Base-by-base conservation (phyloP, 2,329 filamentous ascomycete species). In the Geoglossum cookeanum region DNA sequence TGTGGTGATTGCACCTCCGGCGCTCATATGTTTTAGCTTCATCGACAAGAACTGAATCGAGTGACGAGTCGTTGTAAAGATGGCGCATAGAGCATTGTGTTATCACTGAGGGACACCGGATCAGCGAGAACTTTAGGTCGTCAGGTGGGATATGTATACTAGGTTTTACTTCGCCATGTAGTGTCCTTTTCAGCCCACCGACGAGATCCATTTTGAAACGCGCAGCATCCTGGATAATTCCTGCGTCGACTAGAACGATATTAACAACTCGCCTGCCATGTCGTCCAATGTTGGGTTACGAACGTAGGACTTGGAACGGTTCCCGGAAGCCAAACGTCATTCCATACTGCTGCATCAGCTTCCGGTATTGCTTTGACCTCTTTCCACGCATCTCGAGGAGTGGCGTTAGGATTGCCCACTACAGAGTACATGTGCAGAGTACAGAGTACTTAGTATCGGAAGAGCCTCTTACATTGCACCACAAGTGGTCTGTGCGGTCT, bases 261-360 rank as follows among this genome's bases (percentile, higher is more conserved):
- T 51, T 39, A 49, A 37, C 27, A 27, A 5, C n/a, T 55, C 35
- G n/a, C 22, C 22, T 15, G 29, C 30, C n/a, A 30, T 32, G 35
- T 45, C 32, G 13, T 44, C n/a, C 29, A n/a, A 17, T 22, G 9
- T n/a, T 17, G 57, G 37, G 35, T 17, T 59, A 66, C 73, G 58
- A 72, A 84, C 81, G 75, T 48, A 95, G 74, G 55, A 94, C 84
- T 72, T 97, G 92, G 72, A 96, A 97, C 9, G 92, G 89, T 71
- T 92, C 86, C 63, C 90, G 87, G 70, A 96, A 96, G 60, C 85
- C 84, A 68, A 94, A 96, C 60, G 81, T 83, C 69, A 91, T 78
- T 67, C 83, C 81, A 77, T 90, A 95, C 67, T 91, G 84, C 71
- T 88, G 84, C 83, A 98, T 94, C 66, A 96, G 81, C 81, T 96